These are phyloP conservation scores for Thelephora ganbajun DNA, from an alignment of 768 basidiomycete genomes.

Conservation along the genomic window DNA sequence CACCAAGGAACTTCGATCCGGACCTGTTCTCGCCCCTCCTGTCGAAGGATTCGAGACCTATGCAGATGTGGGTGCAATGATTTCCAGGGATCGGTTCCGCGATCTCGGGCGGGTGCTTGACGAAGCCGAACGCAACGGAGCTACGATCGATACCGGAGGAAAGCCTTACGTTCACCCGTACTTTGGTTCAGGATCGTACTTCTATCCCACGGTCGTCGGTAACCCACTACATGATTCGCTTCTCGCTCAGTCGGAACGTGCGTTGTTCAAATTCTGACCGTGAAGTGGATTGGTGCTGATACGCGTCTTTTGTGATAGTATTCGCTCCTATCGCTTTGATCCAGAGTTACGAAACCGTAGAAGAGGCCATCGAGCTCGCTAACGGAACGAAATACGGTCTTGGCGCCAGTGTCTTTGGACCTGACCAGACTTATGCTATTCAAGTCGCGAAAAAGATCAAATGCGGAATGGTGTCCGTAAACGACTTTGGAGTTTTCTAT, in stretches of 20 bases:
- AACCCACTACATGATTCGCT: conserved; percentile 58
- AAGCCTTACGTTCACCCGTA: conserved; percentile 49
- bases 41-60: conserved; percentile 57
- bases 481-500: conserved; percentile 87
- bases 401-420: conserved; percentile 91
- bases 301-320: conserved; percentile 30
- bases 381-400: conserved; percentile 84
- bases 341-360: conserved; percentile 70
- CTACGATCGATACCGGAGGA: conserved; percentile 49
- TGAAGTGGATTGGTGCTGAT: conserved; percentile 1
- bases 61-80: conserved; percentile 84
- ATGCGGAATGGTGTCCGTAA: conserved; percentile 95
- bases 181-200: conserved; percentile 65
- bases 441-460: conserved; percentile 71
- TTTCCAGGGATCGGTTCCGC: conserved; percentile 57
- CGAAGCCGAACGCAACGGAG: conserved; percentile 58
- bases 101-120: conserved; percentile 50
- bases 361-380: conserved; percentile 79
- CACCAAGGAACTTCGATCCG: conserved; percentile 56
- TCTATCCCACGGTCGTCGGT: conserved; percentile 76
- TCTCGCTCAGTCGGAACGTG: conserved; percentile 72
- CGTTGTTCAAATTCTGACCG: conserved; percentile 15
- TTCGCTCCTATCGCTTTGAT: conserved; percentile 89
- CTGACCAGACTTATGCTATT: conserved; percentile 62
- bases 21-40: conserved; percentile 54